Conservation (phyloP, 2,329 filamentous ascomycete genomes). For the Aspergillus alliaceus region DNA sequence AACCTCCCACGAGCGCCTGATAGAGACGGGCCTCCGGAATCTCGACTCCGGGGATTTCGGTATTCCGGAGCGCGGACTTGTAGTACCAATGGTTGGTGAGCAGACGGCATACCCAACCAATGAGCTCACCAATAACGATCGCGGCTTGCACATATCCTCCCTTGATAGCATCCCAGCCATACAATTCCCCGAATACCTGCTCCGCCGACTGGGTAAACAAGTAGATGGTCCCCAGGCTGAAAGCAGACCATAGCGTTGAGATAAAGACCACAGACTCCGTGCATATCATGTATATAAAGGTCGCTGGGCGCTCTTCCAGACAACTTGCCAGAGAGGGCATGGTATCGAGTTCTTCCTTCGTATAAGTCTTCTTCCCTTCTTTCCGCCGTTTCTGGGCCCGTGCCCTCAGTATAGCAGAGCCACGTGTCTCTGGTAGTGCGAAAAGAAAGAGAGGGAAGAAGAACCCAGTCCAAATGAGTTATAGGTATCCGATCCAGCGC, state of each 20-base stretch:
- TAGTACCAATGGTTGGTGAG: constrained; percentile 27
- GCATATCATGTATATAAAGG: constrained; percentile 36
- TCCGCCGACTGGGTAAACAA: constrained; percentile 44
- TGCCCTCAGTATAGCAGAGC: constrained; percentile 38
- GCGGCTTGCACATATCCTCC: constrained; percentile 42
- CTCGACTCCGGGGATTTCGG: constrained; percentile 37
- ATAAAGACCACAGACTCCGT: constrained; percentile 45
- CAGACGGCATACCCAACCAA: constrained; percentile 38
- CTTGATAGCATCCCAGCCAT: constrained; percentile 26
- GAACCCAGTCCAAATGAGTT: constrained; percentile 38
- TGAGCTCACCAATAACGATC: constrained; percentile 41
- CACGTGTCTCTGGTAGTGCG: constrained; percentile 41
- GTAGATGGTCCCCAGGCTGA: constrained; percentile 44
- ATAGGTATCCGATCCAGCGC: constrained; percentile 44
- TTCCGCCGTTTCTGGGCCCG: constrained; percentile 37
- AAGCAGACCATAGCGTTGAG: constrained; percentile 44
- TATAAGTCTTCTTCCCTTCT: constrained; percentile 26
- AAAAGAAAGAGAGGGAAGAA: constrained; percentile 41
- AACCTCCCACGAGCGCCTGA: constrained; percentile 33
- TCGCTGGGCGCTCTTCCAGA: constrained; percentile 29
- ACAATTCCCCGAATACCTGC: constrained; percentile 39
- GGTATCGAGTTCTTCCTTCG: constrained; percentile 37
- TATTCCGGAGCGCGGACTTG: constrained; percentile 34
- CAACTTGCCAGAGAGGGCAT: constrained; percentile 28
- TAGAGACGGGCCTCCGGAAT: constrained; percentile 48